Evolutionary conservation across 306 rosid species (phyloP).

Genomic region (Castanopsis chinensis): DNA sequence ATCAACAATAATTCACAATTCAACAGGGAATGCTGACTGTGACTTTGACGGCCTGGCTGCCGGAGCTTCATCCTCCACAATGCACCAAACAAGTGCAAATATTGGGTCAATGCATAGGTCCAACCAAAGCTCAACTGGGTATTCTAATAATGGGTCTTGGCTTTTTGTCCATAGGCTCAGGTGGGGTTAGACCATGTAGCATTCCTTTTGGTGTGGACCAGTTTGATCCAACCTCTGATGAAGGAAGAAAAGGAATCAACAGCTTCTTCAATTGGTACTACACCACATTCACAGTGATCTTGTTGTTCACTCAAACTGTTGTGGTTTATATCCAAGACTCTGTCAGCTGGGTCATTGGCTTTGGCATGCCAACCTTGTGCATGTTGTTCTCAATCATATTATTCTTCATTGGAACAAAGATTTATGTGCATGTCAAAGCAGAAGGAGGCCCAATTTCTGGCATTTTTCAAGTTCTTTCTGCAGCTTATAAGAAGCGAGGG

Average conservation of each 20-base stretch:
- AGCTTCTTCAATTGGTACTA: conserved; percentile 84
- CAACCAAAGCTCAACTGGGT: conserved; percentile 35
- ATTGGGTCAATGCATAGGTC: conserved; percentile 41
- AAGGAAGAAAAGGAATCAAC: conserved; percentile 57
- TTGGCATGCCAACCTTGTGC: conserved; percentile 55
- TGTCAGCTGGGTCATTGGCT: conserved; percentile 81
- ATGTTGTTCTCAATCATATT: conserved; percentile 50
- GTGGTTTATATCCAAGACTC: conserved; percentile 72
- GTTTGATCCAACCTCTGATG: conserved; percentile 56
- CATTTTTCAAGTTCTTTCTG: conserved; percentile 49
- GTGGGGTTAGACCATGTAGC: conserved; percentile 82
- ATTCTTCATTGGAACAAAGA: conserved; percentile 45
- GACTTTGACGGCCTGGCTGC: conserved; percentile 66
- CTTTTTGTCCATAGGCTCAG: conserved; percentile 54
- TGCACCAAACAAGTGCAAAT: conserved; percentile 35
- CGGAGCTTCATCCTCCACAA: conserved; percentile 55
- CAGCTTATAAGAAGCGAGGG: conserved; percentile 60
- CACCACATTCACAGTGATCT: conserved; percentile 28
- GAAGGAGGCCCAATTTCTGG: conserved; percentile 64
- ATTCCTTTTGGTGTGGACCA: conserved; percentile 86
- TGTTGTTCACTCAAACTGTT: conserved; percentile 45
- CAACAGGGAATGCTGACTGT: conserved; percentile 69
- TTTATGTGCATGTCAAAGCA: conserved; percentile 46
- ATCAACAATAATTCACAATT: neutral
- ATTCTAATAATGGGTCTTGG: conserved; percentile 44